Evolutionary conservation across 192 early-diverging fungal species (phyloP).

Genomic region (Backusella luteola): DNA sequence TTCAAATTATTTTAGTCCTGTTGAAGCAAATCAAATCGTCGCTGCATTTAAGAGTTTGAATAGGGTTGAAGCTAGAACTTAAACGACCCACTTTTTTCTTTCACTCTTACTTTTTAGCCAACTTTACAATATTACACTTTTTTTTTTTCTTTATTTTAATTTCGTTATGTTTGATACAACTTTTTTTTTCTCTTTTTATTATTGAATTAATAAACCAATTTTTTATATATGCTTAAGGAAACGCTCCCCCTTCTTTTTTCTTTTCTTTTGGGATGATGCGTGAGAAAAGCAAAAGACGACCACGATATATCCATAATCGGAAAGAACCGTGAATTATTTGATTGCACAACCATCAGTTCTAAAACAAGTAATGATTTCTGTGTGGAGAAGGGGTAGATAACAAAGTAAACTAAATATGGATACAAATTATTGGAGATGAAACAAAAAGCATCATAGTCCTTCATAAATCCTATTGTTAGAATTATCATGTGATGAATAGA

Average conservation of each 20-base stretch:
- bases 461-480: background rate
- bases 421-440: background rate
- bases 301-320: constrained; percentile 1
- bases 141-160: background rate
- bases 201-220: background rate
- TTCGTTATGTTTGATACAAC: constrained; percentile 7
- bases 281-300: background rate
- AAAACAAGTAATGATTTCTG: constrained; percentile 3
- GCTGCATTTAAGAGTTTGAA: constrained; percentile 24
- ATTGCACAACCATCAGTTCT: background rate
- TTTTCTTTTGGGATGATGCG: background rate
- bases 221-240: background rate
- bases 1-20: constrained; percentile 8
- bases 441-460: background rate
- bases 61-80: constrained; percentile 1
- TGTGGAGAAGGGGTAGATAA: background rate
- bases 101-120: background rate
- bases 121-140: background rate
- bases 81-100: background rate
- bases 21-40: constrained; percentile 23
- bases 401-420: background rate
- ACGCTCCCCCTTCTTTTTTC: background rate
- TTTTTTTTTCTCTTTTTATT: background rate
- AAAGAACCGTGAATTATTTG: constrained; percentile 3
- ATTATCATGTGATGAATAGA: background rate